Evolutionary conservation across 2,329 filamentous ascomycete genomes (phyloP).

Genomic region (Didymella pinodella): DNA sequence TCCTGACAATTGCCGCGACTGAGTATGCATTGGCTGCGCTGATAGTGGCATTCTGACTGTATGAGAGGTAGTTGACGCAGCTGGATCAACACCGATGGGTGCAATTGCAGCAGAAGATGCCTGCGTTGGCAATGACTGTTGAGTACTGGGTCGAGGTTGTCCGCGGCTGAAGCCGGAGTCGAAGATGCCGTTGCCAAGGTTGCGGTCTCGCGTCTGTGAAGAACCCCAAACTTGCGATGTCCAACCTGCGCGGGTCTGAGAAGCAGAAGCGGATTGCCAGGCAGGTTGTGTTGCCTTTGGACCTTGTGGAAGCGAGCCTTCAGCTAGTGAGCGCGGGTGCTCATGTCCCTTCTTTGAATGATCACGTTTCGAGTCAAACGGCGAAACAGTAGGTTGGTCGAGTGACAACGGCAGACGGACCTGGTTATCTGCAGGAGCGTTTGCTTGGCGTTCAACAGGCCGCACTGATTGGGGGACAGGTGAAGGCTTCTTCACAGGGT

Average conservation of each 20-base stretch:
- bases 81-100: slow-evolving; percentile 34
- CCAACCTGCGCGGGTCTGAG: slow-evolving; percentile 39
- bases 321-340: slow-evolving; percentile 26
- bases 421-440: slow-evolving; percentile 30
- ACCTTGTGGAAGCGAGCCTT: slow-evolving; percentile 26
- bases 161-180: slow-evolving; percentile 66
- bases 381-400: slow-evolving; percentile 26
- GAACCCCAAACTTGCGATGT: slow-evolving; percentile 74
- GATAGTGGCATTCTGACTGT: slow-evolving; percentile 26
- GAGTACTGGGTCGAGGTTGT: slow-evolving; percentile 51
- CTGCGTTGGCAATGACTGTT: slow-evolving; percentile 39
- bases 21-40: slow-evolving; percentile 21
- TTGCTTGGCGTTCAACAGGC: slow-evolving; percentile 32
- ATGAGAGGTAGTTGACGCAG: slow-evolving; percentile 27
- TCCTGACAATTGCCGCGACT: slow-evolving; percentile 24
- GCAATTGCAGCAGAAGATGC: slow-evolving; percentile 34
- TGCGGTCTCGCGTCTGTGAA: slow-evolving; percentile 70
- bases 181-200: slow-evolving; percentile 81
- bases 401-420: slow-evolving; percentile 29
- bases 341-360: slow-evolving; percentile 25
- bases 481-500: slow-evolving; percentile 54
- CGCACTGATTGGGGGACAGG: slow-evolving; percentile 25
- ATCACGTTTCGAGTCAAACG: slow-evolving; percentile 36
- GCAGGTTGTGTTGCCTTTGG: slow-evolving; percentile 38
- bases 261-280: slow-evolving; percentile 39